Conservation (phyloP, 345 rosid genomes). For the Murraya koenigii region DNA sequence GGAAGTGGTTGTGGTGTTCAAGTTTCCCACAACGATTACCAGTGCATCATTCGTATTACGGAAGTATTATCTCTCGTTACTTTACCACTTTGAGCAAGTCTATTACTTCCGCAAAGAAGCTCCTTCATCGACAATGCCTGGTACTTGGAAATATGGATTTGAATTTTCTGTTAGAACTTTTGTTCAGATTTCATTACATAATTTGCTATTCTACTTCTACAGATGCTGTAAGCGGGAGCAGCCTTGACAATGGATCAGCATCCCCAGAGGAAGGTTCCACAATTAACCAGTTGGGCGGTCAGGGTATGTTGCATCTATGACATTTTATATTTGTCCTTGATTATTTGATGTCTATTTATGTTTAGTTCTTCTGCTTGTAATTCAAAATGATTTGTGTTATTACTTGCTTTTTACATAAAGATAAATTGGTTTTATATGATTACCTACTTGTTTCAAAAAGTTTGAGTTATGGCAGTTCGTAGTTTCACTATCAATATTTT, state of each 20-base stretch:
- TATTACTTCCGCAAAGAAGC: slow-evolving; percentile 53
- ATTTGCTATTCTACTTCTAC: neutral
- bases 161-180: neutral
- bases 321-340: neutral
- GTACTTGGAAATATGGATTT: slow-evolving; percentile 21
- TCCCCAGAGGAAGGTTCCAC: slow-evolving; percentile 23
- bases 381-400: neutral
- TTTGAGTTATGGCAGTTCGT: neutral
- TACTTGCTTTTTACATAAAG: neutral
- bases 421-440: neutral
- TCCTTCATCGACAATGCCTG: slow-evolving; percentile 35
- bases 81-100: slow-evolving; percentile 68
- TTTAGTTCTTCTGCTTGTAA: neutral
- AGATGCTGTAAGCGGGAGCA: slow-evolving; percentile 31
- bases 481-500: neutral
- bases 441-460: neutral
- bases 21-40: slow-evolving; percentile 79
- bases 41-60: slow-evolving; percentile 83
- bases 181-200: neutral
- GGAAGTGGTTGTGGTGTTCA: slow-evolving; percentile 71
- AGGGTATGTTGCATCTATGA: slow-evolving; percentile 1
- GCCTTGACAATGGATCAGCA: slow-evolving; percentile 33
- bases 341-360: neutral
- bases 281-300: slow-evolving; percentile 24
- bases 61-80: slow-evolving; percentile 69